A percentile compares a stretch with the other conserved stretches of the same genome.
Evolutionary conservation across 2,329 filamentous ascomycete genomes (phyloP).

Genomic region (Trichoderma gracile): DNA sequence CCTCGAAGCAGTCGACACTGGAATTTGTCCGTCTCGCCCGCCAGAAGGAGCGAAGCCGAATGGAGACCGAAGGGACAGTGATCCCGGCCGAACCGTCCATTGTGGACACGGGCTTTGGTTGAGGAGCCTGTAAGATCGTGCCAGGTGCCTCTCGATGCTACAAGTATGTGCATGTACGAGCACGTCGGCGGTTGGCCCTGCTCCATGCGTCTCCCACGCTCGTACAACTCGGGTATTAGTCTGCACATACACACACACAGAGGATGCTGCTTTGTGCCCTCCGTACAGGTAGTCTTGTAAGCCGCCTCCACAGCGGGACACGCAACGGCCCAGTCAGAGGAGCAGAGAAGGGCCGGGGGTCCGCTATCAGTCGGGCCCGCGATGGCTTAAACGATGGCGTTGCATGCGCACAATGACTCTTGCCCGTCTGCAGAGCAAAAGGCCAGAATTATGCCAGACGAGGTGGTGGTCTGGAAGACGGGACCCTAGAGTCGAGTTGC

Average conservation of each 20-base stretch:
- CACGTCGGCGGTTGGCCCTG: constrained; percentile 19
- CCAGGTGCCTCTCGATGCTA: constrained; percentile 18
- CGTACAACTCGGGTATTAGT: constrained; percentile 19
- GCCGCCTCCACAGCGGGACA: constrained; percentile 24
- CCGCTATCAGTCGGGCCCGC: constrained; percentile 14
- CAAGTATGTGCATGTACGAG: constrained; percentile 13
- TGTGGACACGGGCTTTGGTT: constrained; percentile 21
- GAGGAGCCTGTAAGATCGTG: constrained; percentile 24
- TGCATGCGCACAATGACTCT: constrained; percentile 21
- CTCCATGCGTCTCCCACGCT: constrained; percentile 15
- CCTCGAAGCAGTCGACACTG: not conserved
- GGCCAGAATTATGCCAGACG: constrained; percentile 19
- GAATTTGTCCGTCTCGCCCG: constrained; percentile 10
- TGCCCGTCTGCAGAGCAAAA: constrained; percentile 21
- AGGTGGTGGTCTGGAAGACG: constrained; percentile 14
- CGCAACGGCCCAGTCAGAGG: constrained; percentile 10
- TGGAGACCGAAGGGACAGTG: not conserved
- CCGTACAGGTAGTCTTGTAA: constrained; percentile 17
- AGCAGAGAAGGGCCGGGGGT: constrained; percentile 3
- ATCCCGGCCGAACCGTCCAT: constrained; percentile 7
- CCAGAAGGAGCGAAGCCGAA: constrained; percentile 7
- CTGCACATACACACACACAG: constrained; percentile 3
- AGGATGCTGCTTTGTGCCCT: constrained; percentile 9
- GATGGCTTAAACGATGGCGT: constrained; percentile 20
- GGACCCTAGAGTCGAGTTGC: constrained; percentile 6